These are phyloP conservation scores for Chlorella sp. DNA, from an alignment of 139 green algal genomes.

Conservation along the genomic window DNA sequence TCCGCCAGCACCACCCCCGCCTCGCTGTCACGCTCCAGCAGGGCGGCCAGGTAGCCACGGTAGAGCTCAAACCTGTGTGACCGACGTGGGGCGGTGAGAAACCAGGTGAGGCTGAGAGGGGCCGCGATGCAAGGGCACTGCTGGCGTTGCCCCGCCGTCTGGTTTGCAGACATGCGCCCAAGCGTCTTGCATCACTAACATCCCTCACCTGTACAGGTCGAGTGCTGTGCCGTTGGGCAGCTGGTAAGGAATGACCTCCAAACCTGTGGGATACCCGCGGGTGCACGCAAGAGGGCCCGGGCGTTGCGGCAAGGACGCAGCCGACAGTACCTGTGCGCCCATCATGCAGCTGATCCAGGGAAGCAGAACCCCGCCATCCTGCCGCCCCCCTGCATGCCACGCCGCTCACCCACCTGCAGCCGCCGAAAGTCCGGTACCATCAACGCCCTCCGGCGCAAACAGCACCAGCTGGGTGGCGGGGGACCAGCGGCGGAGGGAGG, in stretches of 20 bases:
- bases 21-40: conserved; percentile 26
- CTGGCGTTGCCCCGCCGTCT: too few relatives aligned
- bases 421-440: background rate
- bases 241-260: conserved; percentile 19
- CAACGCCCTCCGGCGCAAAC: conserved; percentile 13
- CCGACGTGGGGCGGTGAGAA: too few relatives aligned
- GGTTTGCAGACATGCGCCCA: background rate
- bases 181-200: too few relatives aligned
- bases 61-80: conserved; percentile 41
- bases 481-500: conserved; percentile 13
- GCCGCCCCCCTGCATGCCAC: too few relatives aligned
- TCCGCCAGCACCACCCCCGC: conserved; percentile 28
- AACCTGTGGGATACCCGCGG: background rate
- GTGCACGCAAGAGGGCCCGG: too few relatives aligned
- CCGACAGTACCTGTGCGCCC: too few relatives aligned
- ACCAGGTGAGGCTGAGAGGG: too few relatives aligned
- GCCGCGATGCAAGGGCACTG: too few relatives aligned
- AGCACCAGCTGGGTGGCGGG: conserved; percentile 17
- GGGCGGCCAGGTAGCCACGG: background rate
- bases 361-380: too few relatives aligned
- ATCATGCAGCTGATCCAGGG: too few relatives aligned
- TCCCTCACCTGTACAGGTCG: conserved; percentile 12
- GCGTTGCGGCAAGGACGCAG: too few relatives aligned
- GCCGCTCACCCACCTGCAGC: background rate
- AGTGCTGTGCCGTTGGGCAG: background rate